Base-by-base conservation (phyloP, 2,329 filamentous ascomycete genomes). In the Ophiosphaerella narmari region DNA sequence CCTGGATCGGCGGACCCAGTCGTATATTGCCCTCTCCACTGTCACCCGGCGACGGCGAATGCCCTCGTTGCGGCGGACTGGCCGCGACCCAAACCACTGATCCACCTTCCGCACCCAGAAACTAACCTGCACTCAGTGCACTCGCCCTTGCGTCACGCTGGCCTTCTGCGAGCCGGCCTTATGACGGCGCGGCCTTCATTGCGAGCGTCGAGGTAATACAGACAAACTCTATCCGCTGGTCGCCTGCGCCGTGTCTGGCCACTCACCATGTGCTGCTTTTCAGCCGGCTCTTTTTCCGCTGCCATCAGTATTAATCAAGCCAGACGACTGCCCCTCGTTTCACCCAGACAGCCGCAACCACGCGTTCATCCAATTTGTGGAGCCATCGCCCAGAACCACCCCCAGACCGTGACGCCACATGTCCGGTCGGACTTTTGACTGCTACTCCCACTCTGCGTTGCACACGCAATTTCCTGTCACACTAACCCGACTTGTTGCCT, bases 251-350 rank as follows among this genome's bases (percentile, higher is more conserved):
- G 26, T 11, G 11, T 29, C 26, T 29, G 26, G 11, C 40, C 29
- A 47, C 45, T 42, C 40, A 48, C 36, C 46, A 43, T 43, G 52
- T 50, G 53, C 34, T 43, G 52, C 58, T 63, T 67, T 21, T 66
- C 65, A 68, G 34, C 66, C 66, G 66, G 64, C 52, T 54, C 29
- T 53, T 66, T 58, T 60, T 57, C 60, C 64, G 55, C 53, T 46
- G 18, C 43, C 62, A 55, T 48, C 51, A 48, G 62, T 55, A 54
- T 64, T 64, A 52, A 62, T 64, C 52, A 60, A 56, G 40, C 35
- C 51, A 49, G 42, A 50, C 49, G 52, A 57, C 36, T 55, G 52
- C 46, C 48, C 50, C 54, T 54, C 52, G 59, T 63, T 60, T 62
- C 59, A 59, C 39, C 52, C 57, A 55, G 46, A 59, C 37, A 48